Conservation (phyloP, 2,329 filamentous ascomycete genomes). For the Aspergillus hortae region DNA sequence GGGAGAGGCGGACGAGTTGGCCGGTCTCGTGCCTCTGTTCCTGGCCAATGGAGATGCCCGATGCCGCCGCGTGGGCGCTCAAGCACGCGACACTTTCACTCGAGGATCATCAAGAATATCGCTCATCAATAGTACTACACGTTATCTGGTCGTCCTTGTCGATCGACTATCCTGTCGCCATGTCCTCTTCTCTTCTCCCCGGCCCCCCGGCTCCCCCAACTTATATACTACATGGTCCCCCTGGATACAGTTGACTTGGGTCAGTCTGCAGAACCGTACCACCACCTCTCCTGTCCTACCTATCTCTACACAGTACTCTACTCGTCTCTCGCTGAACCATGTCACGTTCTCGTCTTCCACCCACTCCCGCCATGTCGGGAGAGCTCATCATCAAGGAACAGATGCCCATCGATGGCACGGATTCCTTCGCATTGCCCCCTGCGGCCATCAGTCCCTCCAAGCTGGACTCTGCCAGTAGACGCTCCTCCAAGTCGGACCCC, state of each 20-base stretch:
- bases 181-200: neutral
- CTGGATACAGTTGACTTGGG: neutral
- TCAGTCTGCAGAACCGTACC: too few relatives aligned
- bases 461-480: constrained; percentile 19
- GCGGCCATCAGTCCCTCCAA: constrained; percentile 31
- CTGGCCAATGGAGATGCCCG: constrained; percentile 23
- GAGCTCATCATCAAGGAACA: constrained; percentile 37
- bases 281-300: neutral
- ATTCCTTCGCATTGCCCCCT: constrained; percentile 34
- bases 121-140: too few relatives aligned
- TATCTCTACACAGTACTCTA: neutral
- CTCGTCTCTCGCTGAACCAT: constrained; percentile 15
- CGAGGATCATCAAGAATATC: constrained; percentile 3
- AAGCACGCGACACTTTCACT: constrained; percentile 35
- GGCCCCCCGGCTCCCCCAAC: neutral
- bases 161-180: too few relatives aligned
- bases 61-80: constrained; percentile 27
- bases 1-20: neutral
- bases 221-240: neutral
- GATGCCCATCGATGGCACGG: constrained; percentile 24
- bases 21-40: constrained; percentile 22
- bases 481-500: constrained; percentile 28
- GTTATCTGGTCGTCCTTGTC: too few relatives aligned
- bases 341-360: constrained; percentile 33
- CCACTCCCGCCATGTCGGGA: constrained; percentile 38